These are phyloP conservation scores for Eucalyptus pauciflora DNA, from an alignment of 345 rosid genomes.

Conservation along the genomic window DNA sequence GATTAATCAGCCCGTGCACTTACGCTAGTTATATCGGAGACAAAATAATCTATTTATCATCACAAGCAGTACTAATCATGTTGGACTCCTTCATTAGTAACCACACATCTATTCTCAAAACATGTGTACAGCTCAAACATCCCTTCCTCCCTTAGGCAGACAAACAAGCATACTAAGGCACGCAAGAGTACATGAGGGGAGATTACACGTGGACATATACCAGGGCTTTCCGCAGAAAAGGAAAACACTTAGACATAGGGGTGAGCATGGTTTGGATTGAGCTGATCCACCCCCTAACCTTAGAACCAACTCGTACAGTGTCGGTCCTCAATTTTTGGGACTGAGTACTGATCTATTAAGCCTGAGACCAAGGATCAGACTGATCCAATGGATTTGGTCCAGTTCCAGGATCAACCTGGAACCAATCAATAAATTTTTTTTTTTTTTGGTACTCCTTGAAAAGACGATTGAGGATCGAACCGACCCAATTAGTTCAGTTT, in stretches of 20 bases:
- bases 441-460: no score
- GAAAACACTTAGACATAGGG: background rate
- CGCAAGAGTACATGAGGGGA: background rate
- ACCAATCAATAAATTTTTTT: no score
- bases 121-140: background rate
- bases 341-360: no score
- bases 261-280: no score
- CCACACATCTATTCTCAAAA: background rate
- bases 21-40: background rate
- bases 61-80: background rate
- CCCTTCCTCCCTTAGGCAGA: background rate
- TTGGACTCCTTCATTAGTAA: background rate
- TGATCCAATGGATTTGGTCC: no score
- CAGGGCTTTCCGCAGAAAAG: background rate
- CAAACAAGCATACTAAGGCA: background rate
- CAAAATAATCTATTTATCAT: background rate
- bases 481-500: rapidly evolving
- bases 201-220: background rate
- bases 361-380: rapidly evolving
- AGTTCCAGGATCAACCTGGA: rapidly evolving
- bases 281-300: rapidly evolving
- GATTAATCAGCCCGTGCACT: background rate
- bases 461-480: rapidly evolving
- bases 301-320: rapidly evolving
- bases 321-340: rapidly evolving